A percentile compares a stretch with the other conserved stretches of the same genome.
phyloP scores from a whole-genome alignment of 139 green algal genomes.

The Chlamydomonas schloesseri region DNA sequence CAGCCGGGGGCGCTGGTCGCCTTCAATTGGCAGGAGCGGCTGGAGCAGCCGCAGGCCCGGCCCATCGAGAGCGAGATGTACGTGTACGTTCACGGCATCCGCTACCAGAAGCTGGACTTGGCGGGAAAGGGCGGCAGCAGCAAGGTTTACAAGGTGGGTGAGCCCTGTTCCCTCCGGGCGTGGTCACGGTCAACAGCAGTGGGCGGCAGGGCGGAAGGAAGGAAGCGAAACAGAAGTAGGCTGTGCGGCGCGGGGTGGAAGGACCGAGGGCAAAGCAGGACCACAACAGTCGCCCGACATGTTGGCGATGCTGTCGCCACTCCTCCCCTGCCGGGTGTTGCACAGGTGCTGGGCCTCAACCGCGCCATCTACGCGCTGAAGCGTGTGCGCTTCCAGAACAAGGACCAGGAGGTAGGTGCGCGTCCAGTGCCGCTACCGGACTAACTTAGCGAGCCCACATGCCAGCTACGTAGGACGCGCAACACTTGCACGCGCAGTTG shows the following conservation, averaged over 20 bases:
- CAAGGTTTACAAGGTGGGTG: constrained; percentile 92
- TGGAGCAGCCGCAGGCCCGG: constrained; percentile 50
- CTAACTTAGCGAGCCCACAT: neutral
- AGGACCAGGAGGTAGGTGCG: constrained; percentile 61
- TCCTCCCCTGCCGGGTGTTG: no score
- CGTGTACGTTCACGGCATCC: constrained; percentile 83
- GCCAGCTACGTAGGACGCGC: no score
- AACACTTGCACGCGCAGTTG: no score
- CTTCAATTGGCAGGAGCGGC: constrained; percentile 42
- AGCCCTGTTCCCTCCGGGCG: neutral
- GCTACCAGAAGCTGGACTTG: constrained; percentile 96
- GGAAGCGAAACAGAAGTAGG: no score
- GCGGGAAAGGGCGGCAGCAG: constrained; percentile 92
- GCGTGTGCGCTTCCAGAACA: constrained; percentile 86
- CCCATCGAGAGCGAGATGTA: constrained; percentile 83
- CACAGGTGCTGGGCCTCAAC: constrained; percentile 90
- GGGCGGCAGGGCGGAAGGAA: no score
- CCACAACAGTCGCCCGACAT: no score
- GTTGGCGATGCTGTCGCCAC: no score
- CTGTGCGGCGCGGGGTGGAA: no score
- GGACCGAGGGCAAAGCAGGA: no score
- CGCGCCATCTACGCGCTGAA: constrained; percentile 96
- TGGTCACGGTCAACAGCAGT: no score
- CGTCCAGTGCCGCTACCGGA: no score
- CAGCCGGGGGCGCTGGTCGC: neutral